These are phyloP conservation scores for Aphelidium insulamus DNA, from an alignment of 371 early-diverging fungal species.

Conservation along the genomic window DNA sequence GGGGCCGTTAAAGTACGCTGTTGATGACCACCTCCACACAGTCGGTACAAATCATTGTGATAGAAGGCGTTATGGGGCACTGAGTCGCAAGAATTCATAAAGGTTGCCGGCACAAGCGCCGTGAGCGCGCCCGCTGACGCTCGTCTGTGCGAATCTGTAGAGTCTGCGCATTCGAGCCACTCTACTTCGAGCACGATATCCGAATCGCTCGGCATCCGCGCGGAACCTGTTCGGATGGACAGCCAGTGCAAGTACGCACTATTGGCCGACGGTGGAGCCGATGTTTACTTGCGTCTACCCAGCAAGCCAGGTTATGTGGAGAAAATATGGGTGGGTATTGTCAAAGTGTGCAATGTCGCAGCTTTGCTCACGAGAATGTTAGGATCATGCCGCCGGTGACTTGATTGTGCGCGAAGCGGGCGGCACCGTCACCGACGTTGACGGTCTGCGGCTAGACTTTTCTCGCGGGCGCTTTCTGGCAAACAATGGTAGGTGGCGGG, in stretches of 20 bases:
- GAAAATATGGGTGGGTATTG: slow-evolving; percentile 71
- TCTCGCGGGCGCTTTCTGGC: slow-evolving; percentile 57
- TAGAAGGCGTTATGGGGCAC: no score
- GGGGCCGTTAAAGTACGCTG: no score
- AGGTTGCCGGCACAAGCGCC: no score
- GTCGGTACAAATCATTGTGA: no score
- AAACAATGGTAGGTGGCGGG: no score
- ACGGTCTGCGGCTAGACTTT: slow-evolving; percentile 70
- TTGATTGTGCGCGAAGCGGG: slow-evolving; percentile 85
- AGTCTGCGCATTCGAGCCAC: slow-evolving; percentile 76
- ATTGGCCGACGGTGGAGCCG: slow-evolving; percentile 68
- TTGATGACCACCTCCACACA: no score
- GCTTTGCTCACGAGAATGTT: slow-evolving; percentile 1
- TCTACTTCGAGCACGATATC: slow-evolving; percentile 54
- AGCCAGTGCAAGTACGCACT: slow-evolving; percentile 83
- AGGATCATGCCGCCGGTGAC: slow-evolving; percentile 87
- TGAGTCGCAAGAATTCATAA: no score
- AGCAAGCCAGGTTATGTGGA: slow-evolving; percentile 56
- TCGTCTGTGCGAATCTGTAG: slow-evolving; percentile 83
- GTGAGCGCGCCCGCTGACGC: slow-evolving; percentile 31
- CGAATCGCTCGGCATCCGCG: slow-evolving; percentile 40
- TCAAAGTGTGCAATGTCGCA: neutral
- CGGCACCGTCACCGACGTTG: slow-evolving; percentile 62
- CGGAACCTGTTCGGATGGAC: slow-evolving; percentile 66
- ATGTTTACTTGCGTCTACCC: slow-evolving; percentile 74